These are phyloP conservation scores for Podospora fimiseda DNA, from an alignment of 495 filamentous ascomycete genomes.

Conservation along the genomic window DNA sequence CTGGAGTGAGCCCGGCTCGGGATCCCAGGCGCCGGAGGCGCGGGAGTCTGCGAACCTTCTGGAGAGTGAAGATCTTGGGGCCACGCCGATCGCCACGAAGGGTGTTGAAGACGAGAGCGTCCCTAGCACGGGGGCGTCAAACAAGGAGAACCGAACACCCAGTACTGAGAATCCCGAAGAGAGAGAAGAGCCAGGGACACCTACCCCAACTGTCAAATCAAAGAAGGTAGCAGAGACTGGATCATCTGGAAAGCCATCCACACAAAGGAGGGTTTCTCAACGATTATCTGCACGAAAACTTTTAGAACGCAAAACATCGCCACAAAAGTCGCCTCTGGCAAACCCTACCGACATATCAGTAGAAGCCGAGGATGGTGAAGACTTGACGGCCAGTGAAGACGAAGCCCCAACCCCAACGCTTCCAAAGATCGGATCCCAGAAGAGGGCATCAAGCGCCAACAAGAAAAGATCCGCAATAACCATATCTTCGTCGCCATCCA, in stretches of 20 bases:
- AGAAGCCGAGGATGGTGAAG: conserved; percentile 3
- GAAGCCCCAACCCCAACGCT: conserved; percentile 9
- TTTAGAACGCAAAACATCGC: not conserved
- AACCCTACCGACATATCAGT: not conserved
- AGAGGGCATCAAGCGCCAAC: not conserved
- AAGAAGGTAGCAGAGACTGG: not conserved
- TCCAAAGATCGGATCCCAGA: conserved; percentile 1
- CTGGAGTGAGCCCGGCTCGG: conserved; percentile 4
- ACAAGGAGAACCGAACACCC: conserved; percentile 21
- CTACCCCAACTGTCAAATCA: not conserved
- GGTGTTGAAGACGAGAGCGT: conserved; percentile 8
- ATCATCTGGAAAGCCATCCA: not conserved
- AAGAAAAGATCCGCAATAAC: not conserved
- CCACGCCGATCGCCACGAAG: not conserved
- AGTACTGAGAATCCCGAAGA: conserved; percentile 7
- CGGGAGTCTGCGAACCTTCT: not conserved
- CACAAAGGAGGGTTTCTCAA: not conserved
- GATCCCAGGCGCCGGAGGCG: not conserved
- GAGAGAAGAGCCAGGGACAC: conserved; percentile 7
- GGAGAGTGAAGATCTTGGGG: not conserved
- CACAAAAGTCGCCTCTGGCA: not conserved
- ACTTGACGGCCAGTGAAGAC: conserved; percentile 2
- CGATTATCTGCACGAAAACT: not conserved
- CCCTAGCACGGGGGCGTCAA: conserved; percentile 18
- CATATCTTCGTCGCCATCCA: not conserved